Evolutionary conservation across 2,329 filamentous ascomycete genomes (phyloP).

Genomic region (Verticillium zaregamsianum): DNA sequence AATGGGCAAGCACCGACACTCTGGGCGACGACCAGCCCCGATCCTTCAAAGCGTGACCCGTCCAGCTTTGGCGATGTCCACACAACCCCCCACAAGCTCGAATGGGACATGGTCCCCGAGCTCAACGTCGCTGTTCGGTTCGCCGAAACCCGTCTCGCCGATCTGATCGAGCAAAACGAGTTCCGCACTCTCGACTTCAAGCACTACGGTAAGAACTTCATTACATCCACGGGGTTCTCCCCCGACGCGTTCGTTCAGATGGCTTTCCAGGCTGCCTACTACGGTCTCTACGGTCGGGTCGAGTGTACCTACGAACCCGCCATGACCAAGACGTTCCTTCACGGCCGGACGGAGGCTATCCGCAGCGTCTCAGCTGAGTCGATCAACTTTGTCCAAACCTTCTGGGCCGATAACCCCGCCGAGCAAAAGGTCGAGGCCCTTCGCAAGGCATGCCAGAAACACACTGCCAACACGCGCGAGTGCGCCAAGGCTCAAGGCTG

Average conservation of each 20-base stretch:
- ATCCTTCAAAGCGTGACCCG: constrained; percentile 88
- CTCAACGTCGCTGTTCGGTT: constrained; percentile 88
- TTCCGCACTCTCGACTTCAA: constrained; percentile 87
- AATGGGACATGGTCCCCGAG: constrained; percentile 96
- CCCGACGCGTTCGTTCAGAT: constrained; percentile 98
- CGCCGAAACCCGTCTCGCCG: constrained; percentile 88
- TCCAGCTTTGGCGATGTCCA: constrained; percentile 89
- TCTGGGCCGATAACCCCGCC: constrained; percentile 88
- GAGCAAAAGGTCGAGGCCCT: constrained; percentile 83
- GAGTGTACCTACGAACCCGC: constrained; percentile 97
- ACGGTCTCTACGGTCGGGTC: constrained; percentile 87
- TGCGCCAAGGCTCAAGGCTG: constrained; percentile 89
- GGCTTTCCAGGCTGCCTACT: constrained; percentile 98
- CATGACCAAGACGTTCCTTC: constrained; percentile 93
- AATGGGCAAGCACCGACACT: constrained; percentile 88
- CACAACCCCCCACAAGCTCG: constrained; percentile 90
- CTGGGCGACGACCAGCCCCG: constrained; percentile 87
- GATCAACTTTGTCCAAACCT: constrained; percentile 84
- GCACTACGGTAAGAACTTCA: constrained; percentile 94
- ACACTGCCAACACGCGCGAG: constrained; percentile 73
- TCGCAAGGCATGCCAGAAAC: constrained; percentile 76
- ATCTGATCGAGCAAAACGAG: constrained; percentile 94
- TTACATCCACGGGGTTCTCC: constrained; percentile 94
- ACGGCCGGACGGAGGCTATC: constrained; percentile 92
- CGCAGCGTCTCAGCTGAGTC: constrained; percentile 79